Conservation (phyloP, 2,329 filamentous ascomycete species). For the Colletotrichum scovillei region DNA sequence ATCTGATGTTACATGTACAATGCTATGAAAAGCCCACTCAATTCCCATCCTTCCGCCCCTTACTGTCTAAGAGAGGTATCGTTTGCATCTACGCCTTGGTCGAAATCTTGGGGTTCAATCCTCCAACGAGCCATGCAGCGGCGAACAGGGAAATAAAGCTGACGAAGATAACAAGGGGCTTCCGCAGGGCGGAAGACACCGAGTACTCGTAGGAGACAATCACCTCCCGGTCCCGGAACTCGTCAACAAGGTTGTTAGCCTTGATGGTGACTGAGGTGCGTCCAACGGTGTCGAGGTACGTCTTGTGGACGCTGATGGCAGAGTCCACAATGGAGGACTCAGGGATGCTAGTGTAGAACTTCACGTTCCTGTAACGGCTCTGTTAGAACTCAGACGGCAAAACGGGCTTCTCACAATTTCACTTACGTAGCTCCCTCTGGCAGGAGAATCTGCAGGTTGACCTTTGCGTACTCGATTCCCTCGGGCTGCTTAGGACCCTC, state of each 20-base stretch:
- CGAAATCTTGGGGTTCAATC: conserved; percentile 83
- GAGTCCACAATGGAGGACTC: conserved; percentile 68
- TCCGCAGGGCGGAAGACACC: conserved; percentile 78
- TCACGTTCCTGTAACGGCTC: conserved; percentile 75
- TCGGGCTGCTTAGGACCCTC: conserved; percentile 90
- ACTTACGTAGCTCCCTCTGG: conserved; percentile 90
- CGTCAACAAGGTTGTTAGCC: conserved; percentile 89
- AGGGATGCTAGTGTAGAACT: conserved; percentile 81
- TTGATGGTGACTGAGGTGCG: conserved; percentile 85
- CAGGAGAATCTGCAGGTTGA: conserved; percentile 84
- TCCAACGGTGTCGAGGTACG: conserved; percentile 93
- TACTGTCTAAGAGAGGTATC: conserved; percentile 12
- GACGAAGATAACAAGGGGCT: conserved; percentile 84
- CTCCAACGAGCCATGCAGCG: conserved; percentile 79
- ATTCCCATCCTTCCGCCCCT: not conserved
- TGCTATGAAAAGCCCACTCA: conserved; percentile 25
- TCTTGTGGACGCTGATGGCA: conserved; percentile 75
- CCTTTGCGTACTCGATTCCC: conserved; percentile 85
- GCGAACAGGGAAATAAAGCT: conserved; percentile 81
- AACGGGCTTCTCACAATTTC: not conserved
- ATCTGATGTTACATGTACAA: conserved; percentile 39
- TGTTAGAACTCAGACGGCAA: conserved; percentile 43
- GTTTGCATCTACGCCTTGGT: conserved; percentile 47
- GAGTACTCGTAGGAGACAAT: conserved; percentile 91
- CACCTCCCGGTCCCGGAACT: conserved; percentile 84